Evolutionary conservation across 2,329 filamentous ascomycete species (phyloP).

Genomic region (Penicillium sp.): DNA sequence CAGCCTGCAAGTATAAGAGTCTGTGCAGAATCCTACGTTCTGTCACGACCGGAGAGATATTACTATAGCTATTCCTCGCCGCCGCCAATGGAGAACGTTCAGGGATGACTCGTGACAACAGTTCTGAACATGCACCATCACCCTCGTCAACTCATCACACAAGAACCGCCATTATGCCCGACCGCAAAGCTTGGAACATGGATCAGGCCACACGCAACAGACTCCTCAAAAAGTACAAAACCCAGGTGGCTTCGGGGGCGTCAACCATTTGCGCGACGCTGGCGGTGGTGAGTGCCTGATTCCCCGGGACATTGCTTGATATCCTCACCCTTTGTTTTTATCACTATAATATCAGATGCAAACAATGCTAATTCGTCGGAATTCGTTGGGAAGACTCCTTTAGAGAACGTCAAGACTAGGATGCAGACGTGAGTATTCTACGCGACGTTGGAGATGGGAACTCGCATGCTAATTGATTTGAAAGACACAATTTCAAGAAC

Average conservation of each 20-base stretch:
- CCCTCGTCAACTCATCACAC: conserved; percentile 36
- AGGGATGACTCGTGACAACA: conserved; percentile 42
- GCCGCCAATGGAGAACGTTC: conserved; percentile 31
- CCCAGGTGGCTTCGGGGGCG: conserved; percentile 47
- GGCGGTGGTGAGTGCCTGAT: conserved; percentile 42
- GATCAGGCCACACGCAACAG: conserved; percentile 44
- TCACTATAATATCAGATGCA: neutral
- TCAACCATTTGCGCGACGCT: conserved; percentile 48
- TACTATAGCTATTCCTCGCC: neutral
- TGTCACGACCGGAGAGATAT: conserved; percentile 10
- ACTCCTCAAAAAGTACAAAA: conserved; percentile 48
- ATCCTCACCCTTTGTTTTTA: neutral
- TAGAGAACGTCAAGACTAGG: conserved; percentile 51
- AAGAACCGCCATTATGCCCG: conserved; percentile 35
- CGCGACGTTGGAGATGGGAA: neutral
- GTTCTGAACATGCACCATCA: conserved; percentile 44
- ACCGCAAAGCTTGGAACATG: conserved; percentile 36
- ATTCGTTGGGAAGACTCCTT: conserved; percentile 39
- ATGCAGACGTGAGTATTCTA: conserved; percentile 48
- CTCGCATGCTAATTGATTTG: conserved; percentile 5
- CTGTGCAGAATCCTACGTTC: neutral
- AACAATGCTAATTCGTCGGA: conserved; percentile 13
- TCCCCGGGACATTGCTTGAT: no score
- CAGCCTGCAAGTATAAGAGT: conserved; percentile 35
- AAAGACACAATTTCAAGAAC: conserved; percentile 48